phyloP scores from a whole-genome alignment of 2,329 filamentous ascomycete genomes.

The Aspergillus sp. region DNA sequence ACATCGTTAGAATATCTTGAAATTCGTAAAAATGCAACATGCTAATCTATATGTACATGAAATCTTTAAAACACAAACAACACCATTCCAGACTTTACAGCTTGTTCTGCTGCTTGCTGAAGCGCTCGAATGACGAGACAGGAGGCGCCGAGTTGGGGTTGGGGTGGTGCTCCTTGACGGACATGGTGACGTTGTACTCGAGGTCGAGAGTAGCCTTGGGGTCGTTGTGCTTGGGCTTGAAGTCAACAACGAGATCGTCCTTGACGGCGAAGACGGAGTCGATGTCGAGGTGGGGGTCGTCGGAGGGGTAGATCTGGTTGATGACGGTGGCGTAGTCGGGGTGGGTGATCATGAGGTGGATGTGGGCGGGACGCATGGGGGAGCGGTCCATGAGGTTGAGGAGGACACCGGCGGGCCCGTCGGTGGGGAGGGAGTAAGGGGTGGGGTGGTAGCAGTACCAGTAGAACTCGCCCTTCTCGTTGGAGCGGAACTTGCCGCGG shows the following conservation, averaged over 20 bases:
- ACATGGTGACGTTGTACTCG: conserved; percentile 57
- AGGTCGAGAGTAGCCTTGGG: conserved; percentile 55
- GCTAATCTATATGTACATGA: no score
- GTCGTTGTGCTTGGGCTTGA: conserved; percentile 47
- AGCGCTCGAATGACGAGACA: conserved; percentile 35
- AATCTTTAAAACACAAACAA: no score
- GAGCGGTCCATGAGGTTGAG: conserved; percentile 53
- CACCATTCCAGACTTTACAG: background rate
- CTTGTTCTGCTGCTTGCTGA: conserved; percentile 17
- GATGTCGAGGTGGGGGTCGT: conserved; percentile 54
- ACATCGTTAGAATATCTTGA: no score
- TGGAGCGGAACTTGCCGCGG: conserved; percentile 68
- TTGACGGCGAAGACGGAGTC: conserved; percentile 61
- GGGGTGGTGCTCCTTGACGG: conserved; percentile 39
- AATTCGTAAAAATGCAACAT: no score
- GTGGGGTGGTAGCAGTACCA: conserved; percentile 73
- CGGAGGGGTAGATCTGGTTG: conserved; percentile 56
- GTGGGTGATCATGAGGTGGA: conserved; percentile 54
- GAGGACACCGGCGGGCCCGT: conserved; percentile 54
- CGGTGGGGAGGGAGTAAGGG: conserved; percentile 65
- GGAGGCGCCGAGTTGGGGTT: conserved; percentile 35
- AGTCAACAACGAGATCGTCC: conserved; percentile 56
- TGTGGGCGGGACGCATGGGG: conserved; percentile 58
- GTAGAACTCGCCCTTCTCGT: conserved; percentile 63
- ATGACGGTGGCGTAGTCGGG: conserved; percentile 53